Base-by-base conservation (phyloP, 2,329 filamentous ascomycete genomes). In the Ophiostoma populinum region DNA sequence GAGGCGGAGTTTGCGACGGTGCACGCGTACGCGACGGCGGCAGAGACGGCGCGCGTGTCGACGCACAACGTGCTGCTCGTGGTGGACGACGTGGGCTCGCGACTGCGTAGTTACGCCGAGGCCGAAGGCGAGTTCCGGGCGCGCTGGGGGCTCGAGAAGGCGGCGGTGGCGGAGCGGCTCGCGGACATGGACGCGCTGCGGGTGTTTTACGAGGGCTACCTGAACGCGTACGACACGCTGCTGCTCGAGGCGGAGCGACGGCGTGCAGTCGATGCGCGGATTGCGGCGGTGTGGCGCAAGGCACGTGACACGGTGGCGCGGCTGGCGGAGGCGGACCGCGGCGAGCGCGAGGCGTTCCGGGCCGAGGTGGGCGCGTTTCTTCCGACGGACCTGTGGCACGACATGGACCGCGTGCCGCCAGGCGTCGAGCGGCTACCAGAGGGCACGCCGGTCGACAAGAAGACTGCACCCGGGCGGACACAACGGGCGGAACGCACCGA, bases 141-240 rank as follows among this genome's bases (percentile, higher is more conserved):
- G 16, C 57, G 68, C 2, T 94, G 87, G 83, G 67, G 70, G 19
- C 71, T 77, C 40, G 82, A 92, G 44, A 75, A 76, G 43, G 66
- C 70, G 4, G 65, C 64, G 13, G 80, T 95, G 17, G 62, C 66
- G 24, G 62, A 58, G 12, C 79, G 75, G 45, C 69, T 93, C 26
- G 60, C 66, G 8, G 82, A 92, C 48, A 77, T 95, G 54, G 73
- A 78, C 34, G 70, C 72, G 16, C 69, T 94, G 47, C 67, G 74
- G 9, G 62, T 70, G n/a, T 82, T 94, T 47, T 95, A 94, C 54
- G 79, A 87, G 41, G 75, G 78, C 13, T 98, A 95, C 48, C 65
- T 80, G 15, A 68, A 73, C 35, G 82, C 85, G 0, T 95, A 98
- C 49, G 79, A 83, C 45, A 75, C 77, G 15, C 61, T 98, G 10